Evolutionary conservation across 257 asterid genomes (phyloP).

Genomic region (Solanum piurae): DNA sequence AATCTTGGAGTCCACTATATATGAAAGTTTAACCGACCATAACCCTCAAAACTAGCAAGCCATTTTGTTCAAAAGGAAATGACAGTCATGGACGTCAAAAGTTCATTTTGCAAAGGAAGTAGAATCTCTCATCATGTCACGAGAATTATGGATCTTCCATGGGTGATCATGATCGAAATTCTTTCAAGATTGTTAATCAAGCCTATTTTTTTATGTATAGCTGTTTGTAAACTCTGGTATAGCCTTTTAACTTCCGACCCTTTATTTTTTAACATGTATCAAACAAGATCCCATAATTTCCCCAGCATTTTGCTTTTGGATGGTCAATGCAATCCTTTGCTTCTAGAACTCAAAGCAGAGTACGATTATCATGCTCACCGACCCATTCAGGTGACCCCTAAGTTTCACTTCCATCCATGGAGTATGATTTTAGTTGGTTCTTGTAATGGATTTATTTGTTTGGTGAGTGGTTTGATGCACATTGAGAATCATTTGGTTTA

Average conservation of each 20-base stretch:
- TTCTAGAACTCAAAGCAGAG: background rate
- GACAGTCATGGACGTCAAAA: too few species aligned
- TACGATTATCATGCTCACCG: background rate
- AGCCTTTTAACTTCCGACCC: background rate
- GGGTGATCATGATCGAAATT: too few species aligned
- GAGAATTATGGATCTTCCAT: too few species aligned
- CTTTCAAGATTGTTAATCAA: too few species aligned
- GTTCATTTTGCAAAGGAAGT: too few species aligned
- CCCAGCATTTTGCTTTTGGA: background rate
- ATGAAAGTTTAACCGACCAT: too few species aligned
- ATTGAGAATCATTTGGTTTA: background rate
- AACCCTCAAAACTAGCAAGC: background rate
- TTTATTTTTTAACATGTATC: background rate
- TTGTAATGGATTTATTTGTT: background rate
- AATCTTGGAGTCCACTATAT: too few species aligned
- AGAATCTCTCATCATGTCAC: too few species aligned
- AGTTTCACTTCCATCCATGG: background rate
- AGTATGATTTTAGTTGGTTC: background rate
- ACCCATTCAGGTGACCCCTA: background rate
- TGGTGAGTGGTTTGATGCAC: background rate
- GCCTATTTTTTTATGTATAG: too few species aligned
- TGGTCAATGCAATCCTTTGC: background rate
- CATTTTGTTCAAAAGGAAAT: too few species aligned
- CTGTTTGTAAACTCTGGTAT: background rate
- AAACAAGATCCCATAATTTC: background rate